phyloP scores from a whole-genome alignment of 306 rosid species.

The Quercus berberidifolia region DNA sequence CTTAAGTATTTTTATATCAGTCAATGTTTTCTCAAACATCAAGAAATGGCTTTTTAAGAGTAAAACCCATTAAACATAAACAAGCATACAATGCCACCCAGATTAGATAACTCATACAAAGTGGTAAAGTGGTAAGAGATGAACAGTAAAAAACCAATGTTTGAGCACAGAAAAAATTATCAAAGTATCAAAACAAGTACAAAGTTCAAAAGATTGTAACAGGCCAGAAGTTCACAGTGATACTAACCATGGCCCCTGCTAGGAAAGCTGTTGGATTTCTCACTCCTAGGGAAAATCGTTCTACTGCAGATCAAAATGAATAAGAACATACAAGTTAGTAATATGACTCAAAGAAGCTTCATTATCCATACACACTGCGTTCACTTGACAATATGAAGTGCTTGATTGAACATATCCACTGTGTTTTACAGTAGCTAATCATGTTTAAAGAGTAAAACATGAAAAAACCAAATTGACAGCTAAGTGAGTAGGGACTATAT shows the following conservation, averaged over 20 bases:
- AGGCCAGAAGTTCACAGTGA: neutral
- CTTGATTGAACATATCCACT: neutral
- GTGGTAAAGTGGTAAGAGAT: neutral
- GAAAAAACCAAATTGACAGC: neutral
- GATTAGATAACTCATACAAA: neutral
- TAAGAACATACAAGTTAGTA: conserved; percentile 15
- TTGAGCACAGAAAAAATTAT: neutral
- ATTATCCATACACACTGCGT: neutral
- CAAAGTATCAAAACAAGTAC: no score
- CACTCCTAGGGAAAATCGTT: conserved; percentile 63
- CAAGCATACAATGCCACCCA: neutral
- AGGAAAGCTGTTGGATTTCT: conserved; percentile 63
- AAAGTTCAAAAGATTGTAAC: neutral
- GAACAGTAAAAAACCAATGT: neutral
- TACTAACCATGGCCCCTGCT: conserved; percentile 63
- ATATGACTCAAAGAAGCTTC: conserved; percentile 6
- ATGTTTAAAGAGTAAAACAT: neutral
- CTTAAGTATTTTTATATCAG: neutral
- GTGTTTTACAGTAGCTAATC: neutral
- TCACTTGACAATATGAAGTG: neutral
- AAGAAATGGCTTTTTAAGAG: neutral
- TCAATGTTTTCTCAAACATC: neutral
- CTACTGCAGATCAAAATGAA: conserved; percentile 42
- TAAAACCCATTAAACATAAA: neutral
- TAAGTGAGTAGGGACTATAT: no score